These are phyloP conservation scores for Agapanthus africanus DNA, from an alignment of 106 monocot species.

Conservation along the genomic window DNA sequence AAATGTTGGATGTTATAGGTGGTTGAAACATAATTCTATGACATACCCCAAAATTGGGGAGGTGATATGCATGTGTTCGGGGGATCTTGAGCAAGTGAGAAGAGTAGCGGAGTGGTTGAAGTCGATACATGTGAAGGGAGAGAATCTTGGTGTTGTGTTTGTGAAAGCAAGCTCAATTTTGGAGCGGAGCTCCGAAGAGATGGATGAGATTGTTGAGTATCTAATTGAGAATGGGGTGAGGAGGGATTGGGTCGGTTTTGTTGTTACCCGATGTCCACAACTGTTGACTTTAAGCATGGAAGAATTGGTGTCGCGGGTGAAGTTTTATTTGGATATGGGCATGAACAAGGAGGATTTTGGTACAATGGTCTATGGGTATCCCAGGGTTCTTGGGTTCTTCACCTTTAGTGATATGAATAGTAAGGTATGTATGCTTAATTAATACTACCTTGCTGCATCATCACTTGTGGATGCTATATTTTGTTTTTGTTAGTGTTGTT, in stretches of 20 bases:
- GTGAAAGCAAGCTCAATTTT: constrained; percentile 51
- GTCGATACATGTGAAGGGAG: constrained; percentile 77
- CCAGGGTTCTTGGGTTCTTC: constrained; percentile 75
- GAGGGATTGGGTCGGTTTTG: constrained; percentile 84
- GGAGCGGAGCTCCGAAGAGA: constrained; percentile 28
- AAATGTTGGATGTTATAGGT: constrained; percentile 35
- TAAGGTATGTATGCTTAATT: constrained; percentile 58
- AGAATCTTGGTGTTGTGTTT: constrained; percentile 64
- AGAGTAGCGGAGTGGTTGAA: constrained; percentile 68
- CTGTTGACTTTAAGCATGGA: constrained; percentile 56
- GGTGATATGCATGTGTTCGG: constrained; percentile 61
- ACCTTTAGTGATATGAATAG: constrained; percentile 84
- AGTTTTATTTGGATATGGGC: constrained; percentile 84
- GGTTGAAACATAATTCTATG: constrained; percentile 94
- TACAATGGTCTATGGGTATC: constrained; percentile 95
- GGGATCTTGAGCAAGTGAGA: constrained; percentile 48
- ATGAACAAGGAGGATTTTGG: constrained; percentile 80
- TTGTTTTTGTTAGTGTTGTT: neutral
- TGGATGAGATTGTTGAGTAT: constrained; percentile 55
- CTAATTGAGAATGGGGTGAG: constrained; percentile 63
- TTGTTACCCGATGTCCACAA: constrained; percentile 71
- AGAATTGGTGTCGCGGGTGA: constrained; percentile 52
- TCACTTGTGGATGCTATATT: neutral
- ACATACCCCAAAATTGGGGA: constrained; percentile 87
- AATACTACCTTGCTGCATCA: too few species aligned